Evolutionary conservation across 331 rosid genomes (phyloP).

Genomic region (Erythrophleum ivorense): DNA sequence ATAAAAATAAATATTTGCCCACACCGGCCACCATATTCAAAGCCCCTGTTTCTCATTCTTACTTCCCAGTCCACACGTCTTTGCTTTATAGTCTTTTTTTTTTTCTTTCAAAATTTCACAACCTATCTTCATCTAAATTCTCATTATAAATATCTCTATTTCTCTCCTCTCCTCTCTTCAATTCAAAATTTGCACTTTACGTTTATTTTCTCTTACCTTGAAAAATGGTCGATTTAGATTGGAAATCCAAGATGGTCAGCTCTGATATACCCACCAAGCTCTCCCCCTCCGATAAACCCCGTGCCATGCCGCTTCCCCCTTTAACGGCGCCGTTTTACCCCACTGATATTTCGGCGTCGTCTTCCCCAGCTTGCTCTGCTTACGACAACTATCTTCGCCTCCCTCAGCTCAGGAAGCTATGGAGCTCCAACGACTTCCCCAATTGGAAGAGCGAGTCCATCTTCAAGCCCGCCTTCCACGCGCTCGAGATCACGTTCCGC

Average conservation of each 20-base stretch:
- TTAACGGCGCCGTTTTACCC: conserved; percentile 46
- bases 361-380: conserved; percentile 57
- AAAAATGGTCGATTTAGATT: conserved; percentile 78
- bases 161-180: neutral
- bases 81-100: neutral
- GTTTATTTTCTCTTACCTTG: neutral
- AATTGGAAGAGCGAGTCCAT: conserved; percentile 72
- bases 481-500: conserved; percentile 82
- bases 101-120: conserved; percentile 17
- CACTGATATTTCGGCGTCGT: conserved; percentile 60
- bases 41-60: conserved; percentile 37
- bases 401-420: conserved; percentile 63
- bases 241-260: conserved; percentile 67
- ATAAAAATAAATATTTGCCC: conserved; percentile 5
- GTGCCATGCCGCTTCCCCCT: conserved; percentile 47
- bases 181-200: neutral
- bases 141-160: conserved; percentile 56
- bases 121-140: neutral
- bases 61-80: conserved; percentile 76
- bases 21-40: conserved; percentile 43
- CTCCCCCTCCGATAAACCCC: conserved; percentile 53
- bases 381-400: conserved; percentile 82
- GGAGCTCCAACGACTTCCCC: conserved; percentile 66
- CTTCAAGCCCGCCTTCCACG: conserved; percentile 77
- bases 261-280: conserved; percentile 63